Base-by-base conservation (phyloP, 2,329 filamentous ascomycete species). In the Stagonosporopsis vannaccii region DNA sequence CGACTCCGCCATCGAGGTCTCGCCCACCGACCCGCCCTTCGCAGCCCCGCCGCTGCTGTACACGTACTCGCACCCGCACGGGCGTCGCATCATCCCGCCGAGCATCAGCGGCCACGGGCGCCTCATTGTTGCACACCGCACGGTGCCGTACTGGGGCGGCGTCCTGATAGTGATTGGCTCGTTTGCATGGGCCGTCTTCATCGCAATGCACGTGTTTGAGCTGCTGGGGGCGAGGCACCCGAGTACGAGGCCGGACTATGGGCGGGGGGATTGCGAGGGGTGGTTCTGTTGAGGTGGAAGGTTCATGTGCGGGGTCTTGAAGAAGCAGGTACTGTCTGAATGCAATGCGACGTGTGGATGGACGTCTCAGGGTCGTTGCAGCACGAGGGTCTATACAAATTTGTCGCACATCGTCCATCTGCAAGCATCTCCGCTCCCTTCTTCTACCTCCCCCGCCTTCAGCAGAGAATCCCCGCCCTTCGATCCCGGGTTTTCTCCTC, bases 401-500 rank as follows among this genome's bases (percentile, higher is more conserved):
- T 28, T 12, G 9, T 30, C 28, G 5, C 4, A 32, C 12, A 5
- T 15, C n/a, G 30, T 32, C 30, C 8, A 32, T 5, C 30, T 32
- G 2, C 4, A 32, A 32, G 30, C 30, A 13, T n/a, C 30, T n/a
- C 30, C 13, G 30, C 30, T n/a, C 12, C 30, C 15, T 32, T 32
- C 30, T 1, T 80, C 44, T 22, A 37, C 37, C 33, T 28, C 35
- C 17, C 11, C 36, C 12, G 79, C 80, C 4, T 85, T 17, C 62
- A 76, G n/a, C 75, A 80, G 59, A 64, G 69, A 1, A 77, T 83
- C 30, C 68, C 81, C 9, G 84, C 84, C n/a, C n/a, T n/a, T n/a
- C n/a, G n/a, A n/a, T n/a, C n/a, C n/a, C n/a, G n/a, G n/a, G n/a
- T n/a, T n/a, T n/a, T n/a, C n/a, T n/a, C n/a, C n/a, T n/a, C n/a